Conservation (phyloP, 169 alveolate genomes). For the Plasmodium billcollinsi region DNA sequence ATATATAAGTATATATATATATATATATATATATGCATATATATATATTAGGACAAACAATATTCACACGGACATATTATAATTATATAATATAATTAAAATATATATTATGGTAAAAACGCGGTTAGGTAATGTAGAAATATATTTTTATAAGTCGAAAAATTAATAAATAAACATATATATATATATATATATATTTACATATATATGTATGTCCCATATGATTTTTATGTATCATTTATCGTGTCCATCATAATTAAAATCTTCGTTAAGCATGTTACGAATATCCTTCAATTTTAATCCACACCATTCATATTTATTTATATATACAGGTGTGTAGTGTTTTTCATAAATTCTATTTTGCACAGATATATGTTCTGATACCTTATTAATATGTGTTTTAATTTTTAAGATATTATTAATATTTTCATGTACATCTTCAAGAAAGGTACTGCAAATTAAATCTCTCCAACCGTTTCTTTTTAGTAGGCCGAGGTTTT, state of each 20-base stretch:
- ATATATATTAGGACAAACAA: too few relatives aligned
- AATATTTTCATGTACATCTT: constrained; percentile 81
- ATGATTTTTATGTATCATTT: constrained; percentile 44
- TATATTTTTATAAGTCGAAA: too few relatives aligned
- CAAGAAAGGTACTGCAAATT: constrained; percentile 77
- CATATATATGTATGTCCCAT: too few relatives aligned
- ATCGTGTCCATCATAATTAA: constrained; percentile 31
- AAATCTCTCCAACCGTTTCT: constrained; percentile 89
- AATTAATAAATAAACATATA: too few relatives aligned
- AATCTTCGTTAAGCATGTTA: constrained; percentile 58
- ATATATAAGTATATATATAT: too few relatives aligned
- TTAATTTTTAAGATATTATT: constrained; percentile 54
- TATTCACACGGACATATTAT: too few relatives aligned
- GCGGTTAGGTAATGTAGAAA: too few relatives aligned
- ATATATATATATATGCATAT: too few relatives aligned
- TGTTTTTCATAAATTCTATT: constrained; percentile 62
- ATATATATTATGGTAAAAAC: too few relatives aligned
- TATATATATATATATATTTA: too few relatives aligned
- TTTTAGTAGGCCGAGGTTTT: constrained; percentile 78
- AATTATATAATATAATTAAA: too few relatives aligned
- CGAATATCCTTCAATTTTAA: constrained; percentile 61
- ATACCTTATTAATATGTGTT: constrained; percentile 35
- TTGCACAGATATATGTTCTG: constrained; percentile 46
- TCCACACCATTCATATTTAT: constrained; percentile 77
- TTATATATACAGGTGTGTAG: constrained; percentile 56